Conservation (phyloP, 176 grass and related monocot genomes). For the Phyllostachys edulis region DNA sequence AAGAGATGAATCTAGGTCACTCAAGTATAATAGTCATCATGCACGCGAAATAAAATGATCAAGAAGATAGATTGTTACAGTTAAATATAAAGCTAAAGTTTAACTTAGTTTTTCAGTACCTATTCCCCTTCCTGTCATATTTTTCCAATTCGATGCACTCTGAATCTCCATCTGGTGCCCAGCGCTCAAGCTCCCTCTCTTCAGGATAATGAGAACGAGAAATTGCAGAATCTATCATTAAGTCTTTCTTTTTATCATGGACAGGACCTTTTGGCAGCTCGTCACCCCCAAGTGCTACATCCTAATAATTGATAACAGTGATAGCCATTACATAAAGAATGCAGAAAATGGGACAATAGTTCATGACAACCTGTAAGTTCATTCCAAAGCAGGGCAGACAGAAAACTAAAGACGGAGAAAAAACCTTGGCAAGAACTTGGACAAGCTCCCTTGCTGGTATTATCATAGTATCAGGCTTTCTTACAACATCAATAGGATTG, state of each 20-base stretch:
- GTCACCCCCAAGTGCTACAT: conserved; percentile 67
- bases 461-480: conserved; percentile 82
- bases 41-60: neutral
- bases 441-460: conserved; percentile 81
- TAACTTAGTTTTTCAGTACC: conserved; percentile 41
- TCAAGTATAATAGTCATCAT: neutral
- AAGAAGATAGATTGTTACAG: conserved; percentile 19
- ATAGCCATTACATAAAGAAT: conserved; percentile 8
- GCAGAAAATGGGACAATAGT: neutral
- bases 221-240: conserved; percentile 96
- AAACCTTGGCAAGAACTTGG: conserved; percentile 87
- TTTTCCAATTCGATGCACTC: conserved; percentile 94
- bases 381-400: conserved; percentile 2
- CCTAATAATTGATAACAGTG: conserved; percentile 53
- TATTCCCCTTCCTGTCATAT: conserved; percentile 64
- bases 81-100: conserved; percentile 3
- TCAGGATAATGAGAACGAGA: conserved; percentile 71
- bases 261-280: conserved; percentile 63
- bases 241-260: conserved; percentile 82
- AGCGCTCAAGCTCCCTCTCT: conserved; percentile 87
- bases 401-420: neutral
- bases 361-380: neutral
- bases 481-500: conserved; percentile 47
- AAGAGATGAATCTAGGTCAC: neutral
- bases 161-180: conserved; percentile 85